Conservation (phyloP, 305 asterid genomes). For the Lippia alba region DNA sequence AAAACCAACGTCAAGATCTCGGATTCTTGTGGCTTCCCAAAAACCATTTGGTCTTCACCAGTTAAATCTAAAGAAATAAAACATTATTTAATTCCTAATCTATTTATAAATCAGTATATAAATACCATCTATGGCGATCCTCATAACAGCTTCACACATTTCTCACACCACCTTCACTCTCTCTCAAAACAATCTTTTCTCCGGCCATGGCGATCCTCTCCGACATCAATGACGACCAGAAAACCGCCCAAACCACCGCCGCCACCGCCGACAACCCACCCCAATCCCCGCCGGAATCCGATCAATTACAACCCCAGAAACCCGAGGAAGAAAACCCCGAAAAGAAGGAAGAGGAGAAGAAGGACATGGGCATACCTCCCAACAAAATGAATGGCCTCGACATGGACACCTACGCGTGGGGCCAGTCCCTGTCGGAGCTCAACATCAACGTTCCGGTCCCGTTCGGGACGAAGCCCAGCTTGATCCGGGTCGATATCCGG, state of each 20-base stretch:
- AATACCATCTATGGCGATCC: background rate
- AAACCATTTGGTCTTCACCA: background rate
- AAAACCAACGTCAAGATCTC: background rate
- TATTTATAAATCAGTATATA: background rate
- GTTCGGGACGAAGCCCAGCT: background rate
- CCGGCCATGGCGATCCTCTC: background rate
- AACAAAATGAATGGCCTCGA: background rate
- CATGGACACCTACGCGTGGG: background rate
- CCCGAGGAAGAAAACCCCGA: background rate
- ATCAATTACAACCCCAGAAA: background rate
- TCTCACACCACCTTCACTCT: background rate
- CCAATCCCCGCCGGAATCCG: background rate
- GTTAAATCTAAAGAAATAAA: background rate
- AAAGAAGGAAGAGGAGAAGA: background rate
- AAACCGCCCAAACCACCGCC: background rate
- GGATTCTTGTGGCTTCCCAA: background rate
- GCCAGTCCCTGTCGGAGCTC: background rate
- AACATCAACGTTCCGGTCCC: background rate
- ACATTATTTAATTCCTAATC: no score
- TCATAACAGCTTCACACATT: background rate
- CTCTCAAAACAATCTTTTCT: background rate
- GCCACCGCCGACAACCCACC: background rate
- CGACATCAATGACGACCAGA: background rate
- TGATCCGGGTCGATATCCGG: background rate
- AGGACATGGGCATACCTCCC: background rate